Base-by-base conservation (phyloP, 148 eudicot genomes). In the Cornus controversa region DNA sequence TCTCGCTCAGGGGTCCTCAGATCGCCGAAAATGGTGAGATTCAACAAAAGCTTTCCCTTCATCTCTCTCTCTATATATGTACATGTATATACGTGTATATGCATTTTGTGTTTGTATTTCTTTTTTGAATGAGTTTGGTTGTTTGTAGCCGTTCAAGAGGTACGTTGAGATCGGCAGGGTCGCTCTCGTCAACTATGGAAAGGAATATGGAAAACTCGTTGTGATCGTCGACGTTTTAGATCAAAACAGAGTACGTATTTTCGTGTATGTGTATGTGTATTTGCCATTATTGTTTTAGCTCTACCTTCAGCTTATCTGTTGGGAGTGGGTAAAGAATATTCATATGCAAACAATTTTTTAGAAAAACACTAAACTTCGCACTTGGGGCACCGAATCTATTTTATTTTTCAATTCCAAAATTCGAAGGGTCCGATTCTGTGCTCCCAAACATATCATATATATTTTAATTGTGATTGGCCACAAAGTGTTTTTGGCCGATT, bases 81-180 rank as follows among this genome's bases (percentile, higher is more conserved):
- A 24, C 8, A 42, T 23, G 23, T 37, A 42, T 70, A 15, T 16
- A 24, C 4, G 34, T 5, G 34, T 47, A 4, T 70, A 25, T 24
- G 29, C 2, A 7, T 2, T 20, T 60, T 60, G 9, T 60, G 24
- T 22, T 50, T 50, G 8, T 60, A 60, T 4, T 60, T 60, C 24
- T 60, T 25, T 25, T 42, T 24, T 42, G 60, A 15, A 24, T 47
- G 15, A 14, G 18, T 24, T 42, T 71, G 63, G 22, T 26, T 71
- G 63, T 13, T 23, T 37, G 76, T 64, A 78, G 81, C 81, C 81
- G 63, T 78, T 78, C 81, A 78, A 78, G 75, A 71, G 81, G 24
- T 78, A 64, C 71, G 81, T 78, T 16, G 81, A 78, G 81, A 78
- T 78, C 50, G 76, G 81, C 2, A 78, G 81, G 34, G 81, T 78